Evolutionary conservation across 1,139 yeast species (phyloP), one percentile per base, ranked within the genome.

Genomic region (Candida glucosophila): DNA sequence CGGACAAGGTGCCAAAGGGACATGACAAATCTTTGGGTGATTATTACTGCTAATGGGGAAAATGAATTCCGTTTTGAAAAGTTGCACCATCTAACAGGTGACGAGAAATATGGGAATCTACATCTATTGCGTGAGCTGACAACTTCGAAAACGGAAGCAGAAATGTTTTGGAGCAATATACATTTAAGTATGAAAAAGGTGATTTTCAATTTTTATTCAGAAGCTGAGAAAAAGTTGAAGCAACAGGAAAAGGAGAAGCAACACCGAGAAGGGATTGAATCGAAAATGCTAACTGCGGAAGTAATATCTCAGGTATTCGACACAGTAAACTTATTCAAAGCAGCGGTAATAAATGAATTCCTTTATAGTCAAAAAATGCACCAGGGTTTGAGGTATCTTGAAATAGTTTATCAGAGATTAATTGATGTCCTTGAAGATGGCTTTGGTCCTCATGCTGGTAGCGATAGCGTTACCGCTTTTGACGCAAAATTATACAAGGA

Each of bases 241-340:
- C 63, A 56, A 28, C 39, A 70, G 8, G 37, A 44, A 32, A 51
- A 49, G 23, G 63, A 64, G 33, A n/a, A n/a, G n/a, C n/a, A n/a
- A n/a, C n/a, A n/a, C n/a, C n/a, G n/a, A n/a, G n/a, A n/a, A n/a
- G n/a, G n/a, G n/a, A n/a, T n/a, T n/a, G n/a, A n/a, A n/a, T n/a
- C n/a, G n/a, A n/a, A n/a, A n/a, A n/a, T n/a, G n/a, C n/a, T n/a
- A n/a, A n/a, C n/a, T n/a, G n/a, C n/a, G n/a, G n/a, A n/a, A n/a
- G n/a, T n/a, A n/a, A n/a, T n/a, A n/a, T n/a, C n/a, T n/a, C n/a
- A n/a, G n/a, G n/a, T n/a, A n/a, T n/a, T n/a, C n/a, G 70, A 60
- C 29, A 52, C 64, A 0, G 41, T 70, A 23, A 63, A 60, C 34
- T 33, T 54, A 23, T 47, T 62, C 18, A 64, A 64, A 31, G 63